Conservation (phyloP, 768 basidiomycete genomes). For the Lactarius vividus region DNA sequence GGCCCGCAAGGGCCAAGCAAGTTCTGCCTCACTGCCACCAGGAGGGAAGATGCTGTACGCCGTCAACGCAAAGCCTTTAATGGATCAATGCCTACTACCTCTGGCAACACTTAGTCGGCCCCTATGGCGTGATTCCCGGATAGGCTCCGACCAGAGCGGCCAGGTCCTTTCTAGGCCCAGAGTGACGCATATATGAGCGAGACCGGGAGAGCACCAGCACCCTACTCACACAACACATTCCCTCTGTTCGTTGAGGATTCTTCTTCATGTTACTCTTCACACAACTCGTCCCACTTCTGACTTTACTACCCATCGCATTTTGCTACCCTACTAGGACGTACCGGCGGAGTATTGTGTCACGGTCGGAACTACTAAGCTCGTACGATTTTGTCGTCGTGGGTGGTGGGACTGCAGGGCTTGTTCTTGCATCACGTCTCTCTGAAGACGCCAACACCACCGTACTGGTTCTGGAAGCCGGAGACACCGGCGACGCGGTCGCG, state of each 20-base stretch:
- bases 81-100: neutral
- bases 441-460: conserved; percentile 46
- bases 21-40: neutral
- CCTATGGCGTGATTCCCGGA: neutral
- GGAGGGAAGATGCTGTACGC: neutral
- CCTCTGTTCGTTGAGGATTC: neutral
- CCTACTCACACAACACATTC: neutral
- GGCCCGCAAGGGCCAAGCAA: neutral
- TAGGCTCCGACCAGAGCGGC: neutral
- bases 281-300: neutral
- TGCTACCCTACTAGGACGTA: conserved; percentile 15
- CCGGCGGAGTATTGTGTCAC: conserved; percentile 41
- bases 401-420: conserved; percentile 48
- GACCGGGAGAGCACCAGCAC: neutral
- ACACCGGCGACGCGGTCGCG: conserved; percentile 41
- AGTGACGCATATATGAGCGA: neutral
- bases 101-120: neutral
- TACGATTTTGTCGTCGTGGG: conserved; percentile 58
- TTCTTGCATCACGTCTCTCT: conserved; percentile 45
- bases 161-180: neutral
- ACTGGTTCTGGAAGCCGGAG: conserved; percentile 46
- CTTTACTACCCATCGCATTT: neutral
- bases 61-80: neutral
- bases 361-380: conserved; percentile 38
- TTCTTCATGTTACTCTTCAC: neutral